These are phyloP conservation scores for Przewalskia tangutica DNA, from an alignment of 257 asterid species.

Conservation along the genomic window DNA sequence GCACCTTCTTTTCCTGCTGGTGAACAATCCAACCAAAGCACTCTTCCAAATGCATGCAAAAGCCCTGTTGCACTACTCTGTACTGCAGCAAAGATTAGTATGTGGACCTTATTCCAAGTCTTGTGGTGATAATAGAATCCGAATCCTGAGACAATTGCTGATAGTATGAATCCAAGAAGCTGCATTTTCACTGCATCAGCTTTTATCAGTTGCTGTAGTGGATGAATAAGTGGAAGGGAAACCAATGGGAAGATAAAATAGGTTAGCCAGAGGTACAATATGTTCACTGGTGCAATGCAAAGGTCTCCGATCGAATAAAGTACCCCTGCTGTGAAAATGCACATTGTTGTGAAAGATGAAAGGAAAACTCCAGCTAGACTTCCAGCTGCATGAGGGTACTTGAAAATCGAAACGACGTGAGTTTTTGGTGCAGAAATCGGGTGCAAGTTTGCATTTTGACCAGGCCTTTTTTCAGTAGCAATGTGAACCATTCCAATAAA, in stretches of 20 bases:
- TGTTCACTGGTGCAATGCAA: slow-evolving; percentile 28
- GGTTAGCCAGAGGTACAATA: slow-evolving; percentile 50
- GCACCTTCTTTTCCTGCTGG: slow-evolving; percentile 90
- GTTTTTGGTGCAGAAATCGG: slow-evolving; percentile 17
- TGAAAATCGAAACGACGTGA: slow-evolving; percentile 55
- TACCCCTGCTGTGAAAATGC: slow-evolving; percentile 54
- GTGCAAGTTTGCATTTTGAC: slow-evolving; percentile 5
- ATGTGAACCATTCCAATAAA: slow-evolving; percentile 56
- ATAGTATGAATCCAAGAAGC: slow-evolving; percentile 60
- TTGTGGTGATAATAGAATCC: slow-evolving; percentile 54
- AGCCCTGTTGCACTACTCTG: slow-evolving; percentile 71
- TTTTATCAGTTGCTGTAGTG: slow-evolving; percentile 46
- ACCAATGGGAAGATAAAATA: slow-evolving; percentile 69
- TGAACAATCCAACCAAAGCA: slow-evolving; percentile 67
- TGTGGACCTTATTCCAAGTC: slow-evolving; percentile 38
- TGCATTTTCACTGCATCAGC: slow-evolving; percentile 88
- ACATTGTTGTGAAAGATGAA: slow-evolving; percentile 66
- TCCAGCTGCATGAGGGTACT: slow-evolving; percentile 73
- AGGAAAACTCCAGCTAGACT: slow-evolving; percentile 68
- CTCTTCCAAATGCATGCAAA: slow-evolving; percentile 72
- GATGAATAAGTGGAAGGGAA: slow-evolving; percentile 63
- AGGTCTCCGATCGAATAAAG: slow-evolving; percentile 58
- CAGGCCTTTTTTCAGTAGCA: slow-evolving; percentile 31
- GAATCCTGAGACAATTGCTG: slow-evolving; percentile 60
- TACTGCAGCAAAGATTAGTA: slow-evolving; percentile 55